phyloP scores from a whole-genome alignment of 768 basidiomycete species.

The Atractiella rhizophila region DNA sequence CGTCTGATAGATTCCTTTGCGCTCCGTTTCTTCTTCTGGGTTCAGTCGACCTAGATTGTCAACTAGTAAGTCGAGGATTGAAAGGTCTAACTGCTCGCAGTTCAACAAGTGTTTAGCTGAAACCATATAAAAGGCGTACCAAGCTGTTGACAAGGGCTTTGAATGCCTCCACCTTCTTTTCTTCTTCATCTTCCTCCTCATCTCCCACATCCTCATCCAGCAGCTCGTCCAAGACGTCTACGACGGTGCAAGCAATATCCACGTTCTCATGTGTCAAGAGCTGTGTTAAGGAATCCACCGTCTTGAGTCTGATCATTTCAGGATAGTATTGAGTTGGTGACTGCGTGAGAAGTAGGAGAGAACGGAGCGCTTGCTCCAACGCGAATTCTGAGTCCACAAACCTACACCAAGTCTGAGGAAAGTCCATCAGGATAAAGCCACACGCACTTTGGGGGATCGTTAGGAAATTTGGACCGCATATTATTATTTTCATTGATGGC shows the following conservation, averaged over 20 bases:
- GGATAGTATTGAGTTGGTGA: slow-evolving; percentile 60
- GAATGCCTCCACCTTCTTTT: slow-evolving; percentile 18
- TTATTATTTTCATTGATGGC: slow-evolving; percentile 85
- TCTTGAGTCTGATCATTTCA: slow-evolving; percentile 55
- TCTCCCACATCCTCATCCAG: slow-evolving; percentile 88
- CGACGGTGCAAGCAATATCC: slow-evolving; percentile 87
- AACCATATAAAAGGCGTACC: slow-evolving; percentile 1
- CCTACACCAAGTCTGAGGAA: slow-evolving; percentile 26
- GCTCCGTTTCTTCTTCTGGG: slow-evolving; percentile 68
- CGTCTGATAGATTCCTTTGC: slow-evolving; percentile 76
- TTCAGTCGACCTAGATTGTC: slow-evolving; percentile 71
- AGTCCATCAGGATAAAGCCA: background rate
- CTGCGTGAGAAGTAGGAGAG: slow-evolving; percentile 67
- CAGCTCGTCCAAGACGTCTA: slow-evolving; percentile 74
- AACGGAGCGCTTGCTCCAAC: slow-evolving; percentile 63
- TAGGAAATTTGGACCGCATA: slow-evolving; percentile 30
- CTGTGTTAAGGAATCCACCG: slow-evolving; percentile 44
- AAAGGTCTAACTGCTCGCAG: slow-evolving; percentile 41
- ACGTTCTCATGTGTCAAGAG: slow-evolving; percentile 85
- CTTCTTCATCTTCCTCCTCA: slow-evolving; percentile 33
- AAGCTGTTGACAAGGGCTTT: background rate
- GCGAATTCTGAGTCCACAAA: slow-evolving; percentile 98
- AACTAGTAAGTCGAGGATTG: slow-evolving; percentile 63
- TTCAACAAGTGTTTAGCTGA: slow-evolving; percentile 1
- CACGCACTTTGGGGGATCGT: slow-evolving; percentile 66